Base-by-base conservation (phyloP, 805 yeast species). In the Saccharomycopsis fibuligera region DNA sequence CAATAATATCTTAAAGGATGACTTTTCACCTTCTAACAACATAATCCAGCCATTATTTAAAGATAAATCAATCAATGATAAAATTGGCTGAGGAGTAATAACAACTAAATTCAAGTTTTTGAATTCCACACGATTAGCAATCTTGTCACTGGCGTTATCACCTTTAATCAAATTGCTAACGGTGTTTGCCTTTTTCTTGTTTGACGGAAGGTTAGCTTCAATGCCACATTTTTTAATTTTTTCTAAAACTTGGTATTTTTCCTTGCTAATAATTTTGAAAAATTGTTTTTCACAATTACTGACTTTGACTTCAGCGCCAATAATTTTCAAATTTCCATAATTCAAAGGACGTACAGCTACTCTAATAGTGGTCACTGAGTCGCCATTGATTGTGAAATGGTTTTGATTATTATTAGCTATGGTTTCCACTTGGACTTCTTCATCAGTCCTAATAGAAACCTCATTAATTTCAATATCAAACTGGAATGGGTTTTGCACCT, bases 11-110 rank as follows among this genome's bases (percentile, higher is more conserved):
- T 70, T 65, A 51, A 85, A 76, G 1, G 60, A 54, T 44, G 69
- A 71, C 36, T 69, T 66, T 57, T 88, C 93, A 6, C 96, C 96
- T 59, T 87, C 95, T 10, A 88, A 63, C 14, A 87, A 63, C 87
- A 86, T 83, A 3, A 83, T 58, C 79, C 86, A 81, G 3, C 79
- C 78, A 56, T 80, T 81, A 19, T 75, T 72, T 12, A 82, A 69
- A 57, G 78, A 74, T 5, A 75, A 65, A 37, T 74, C 70, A 1
- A 75, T 64, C 12, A 82, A 58, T 2, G 76, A 70, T 29, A 87
- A 63, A 4, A 73, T 63, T 0, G 96, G 96, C 56, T 87, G 89
- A 0, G 73, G 57, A 49, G 70, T 64, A 19, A 72, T 60, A 1
- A 74, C 68, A 1, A 59, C 54, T 14, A 61, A 56, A 2, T 54